A percentile compares a stretch with the other conserved stretches of the same genome.
Conservation (phyloP, 352 stramenopile species). For the Thalassiosira hispida region DNA sequence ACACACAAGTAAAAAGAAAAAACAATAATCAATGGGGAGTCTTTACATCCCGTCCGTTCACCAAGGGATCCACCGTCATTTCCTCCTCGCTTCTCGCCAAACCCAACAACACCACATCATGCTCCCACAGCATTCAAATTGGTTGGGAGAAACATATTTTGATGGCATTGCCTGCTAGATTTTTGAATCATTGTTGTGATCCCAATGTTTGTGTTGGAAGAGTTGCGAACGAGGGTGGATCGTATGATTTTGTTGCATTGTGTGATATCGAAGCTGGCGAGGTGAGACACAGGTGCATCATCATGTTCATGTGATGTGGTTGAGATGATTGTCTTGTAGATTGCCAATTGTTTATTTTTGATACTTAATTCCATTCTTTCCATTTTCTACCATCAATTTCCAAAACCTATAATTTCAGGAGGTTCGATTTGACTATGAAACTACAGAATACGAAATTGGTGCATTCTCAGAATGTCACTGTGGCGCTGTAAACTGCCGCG, state of each 20-base stretch:
- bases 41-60: conserved; percentile 5
- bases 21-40: conserved; percentile 26
- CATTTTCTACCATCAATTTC: neutral
- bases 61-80: conserved; percentile 21
- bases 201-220: conserved; percentile 50
- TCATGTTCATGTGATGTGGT: neutral
- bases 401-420: conserved; percentile 10
- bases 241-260: conserved; percentile 65
- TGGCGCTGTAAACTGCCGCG: conserved; percentile 48
- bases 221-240: conserved; percentile 29
- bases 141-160: conserved; percentile 55
- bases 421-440: conserved; percentile 65
- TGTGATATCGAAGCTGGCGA: conserved; percentile 46
- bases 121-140: conserved; percentile 59
- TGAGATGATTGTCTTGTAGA: no score
- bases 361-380: no score
- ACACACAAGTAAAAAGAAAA: conserved; percentile 19
- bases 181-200: conserved; percentile 66
- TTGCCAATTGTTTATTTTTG: no score
- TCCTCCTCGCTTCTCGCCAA: conserved; percentile 14
- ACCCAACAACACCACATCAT: neutral
- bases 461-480: conserved; percentile 50
- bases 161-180: conserved; percentile 60
- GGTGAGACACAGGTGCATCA: neutral
- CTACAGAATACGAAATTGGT: conserved; percentile 57